Evolutionary conservation across 352 stramenopile species (phyloP), one percentile per base, ranked within the genome.

Genomic region (Pythium guiyangense): DNA sequence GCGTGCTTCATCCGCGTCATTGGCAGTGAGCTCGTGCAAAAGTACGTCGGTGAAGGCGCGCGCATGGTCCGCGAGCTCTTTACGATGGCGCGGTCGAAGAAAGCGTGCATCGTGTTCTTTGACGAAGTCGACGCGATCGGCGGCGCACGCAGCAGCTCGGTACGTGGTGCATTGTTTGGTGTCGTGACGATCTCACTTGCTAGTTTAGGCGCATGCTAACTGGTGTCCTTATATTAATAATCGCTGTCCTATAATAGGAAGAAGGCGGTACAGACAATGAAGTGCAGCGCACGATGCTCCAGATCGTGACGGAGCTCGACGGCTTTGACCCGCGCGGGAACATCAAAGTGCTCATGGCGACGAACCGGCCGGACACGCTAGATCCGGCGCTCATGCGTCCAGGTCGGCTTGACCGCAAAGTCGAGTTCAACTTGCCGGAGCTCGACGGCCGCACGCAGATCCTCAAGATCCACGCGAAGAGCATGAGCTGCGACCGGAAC

Each of bases 61-160:
- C 84, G 97, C 43, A 99, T 99, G 96, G 97, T 99, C 62, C 95
- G 97, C 46, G 97, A 99, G 73, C 77, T 99, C n/a, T 99, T 99
- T 74, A 98, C 96, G 18, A 99, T 99, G 96, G 97, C 97, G 18
- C 90, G 97, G 35, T 97, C 91, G 58, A 99, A 99, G 80, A 98
- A 98, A 67, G 94, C 96, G 22, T 98, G 89, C 65, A 97, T 98
- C 54, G 84, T 99, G 47, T 99, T 99, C 75, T 99, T 99, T 70
- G 97, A 99, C 69, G 97, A 99, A 76, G 86, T 99, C 49, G 97
- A 99, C 74, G 96, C 96, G 40, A 99, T 99, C 67, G 97, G 97
- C 59, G 96, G 96, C 37, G 84, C 94, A 9, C 88, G 97, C 26
- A 83, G 73, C 52, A 77, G 81, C 48, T 77, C 74, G 1, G 71